Percentiles rank a stretch among this genome's conserved stretches.
Conservation (phyloP, 208 protist species). For the Kentomonas sorsogonicus region DNA sequence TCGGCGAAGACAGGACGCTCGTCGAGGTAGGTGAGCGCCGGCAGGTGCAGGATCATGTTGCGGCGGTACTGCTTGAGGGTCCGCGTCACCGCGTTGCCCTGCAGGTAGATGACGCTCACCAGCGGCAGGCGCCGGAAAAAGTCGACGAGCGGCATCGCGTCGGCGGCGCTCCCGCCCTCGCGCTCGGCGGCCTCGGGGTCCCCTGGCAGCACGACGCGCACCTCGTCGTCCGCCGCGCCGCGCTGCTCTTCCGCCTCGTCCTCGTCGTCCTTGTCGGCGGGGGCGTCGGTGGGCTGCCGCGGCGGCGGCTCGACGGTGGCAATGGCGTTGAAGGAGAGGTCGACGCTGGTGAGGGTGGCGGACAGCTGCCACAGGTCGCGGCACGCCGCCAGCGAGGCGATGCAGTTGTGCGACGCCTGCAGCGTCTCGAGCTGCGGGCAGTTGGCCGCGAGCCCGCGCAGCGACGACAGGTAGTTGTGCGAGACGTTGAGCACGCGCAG, state of each 20-base stretch:
- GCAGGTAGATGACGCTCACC: slow-evolving; percentile 89
- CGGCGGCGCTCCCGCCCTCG: not conserved
- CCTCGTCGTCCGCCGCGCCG: slow-evolving; percentile 17
- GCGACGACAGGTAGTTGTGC: slow-evolving; percentile 68
- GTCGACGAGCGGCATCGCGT: slow-evolving; percentile 37
- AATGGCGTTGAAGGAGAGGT: slow-evolving; percentile 91
- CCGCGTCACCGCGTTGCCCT: slow-evolving; percentile 69
- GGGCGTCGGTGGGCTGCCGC: not conserved
- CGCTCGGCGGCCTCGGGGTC: not conserved
- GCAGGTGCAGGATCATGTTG: slow-evolving; percentile 79
- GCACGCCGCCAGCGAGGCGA: slow-evolving; percentile 64
- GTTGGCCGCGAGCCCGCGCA: slow-evolving; percentile 41
- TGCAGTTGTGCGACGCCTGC: slow-evolving; percentile 68
- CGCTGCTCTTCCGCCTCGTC: not conserved
- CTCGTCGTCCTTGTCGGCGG: not conserved
- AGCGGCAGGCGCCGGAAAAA: slow-evolving; percentile 74
- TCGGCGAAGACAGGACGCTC: slow-evolving; percentile 85
- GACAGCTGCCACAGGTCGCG: slow-evolving; percentile 63
- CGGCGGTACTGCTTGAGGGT: slow-evolving; percentile 81
- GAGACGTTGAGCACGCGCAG: slow-evolving; percentile 82
- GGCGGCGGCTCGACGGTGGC: slow-evolving; percentile 21
- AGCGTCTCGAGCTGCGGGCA: slow-evolving; percentile 62
- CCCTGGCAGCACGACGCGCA: slow-evolving; percentile 31
- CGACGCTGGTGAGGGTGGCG: slow-evolving; percentile 82
- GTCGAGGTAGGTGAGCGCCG: slow-evolving; percentile 80